Evolutionary conservation across 352 stramenopile species (phyloP).

Genomic region (Phytophthora citrophthora): DNA sequence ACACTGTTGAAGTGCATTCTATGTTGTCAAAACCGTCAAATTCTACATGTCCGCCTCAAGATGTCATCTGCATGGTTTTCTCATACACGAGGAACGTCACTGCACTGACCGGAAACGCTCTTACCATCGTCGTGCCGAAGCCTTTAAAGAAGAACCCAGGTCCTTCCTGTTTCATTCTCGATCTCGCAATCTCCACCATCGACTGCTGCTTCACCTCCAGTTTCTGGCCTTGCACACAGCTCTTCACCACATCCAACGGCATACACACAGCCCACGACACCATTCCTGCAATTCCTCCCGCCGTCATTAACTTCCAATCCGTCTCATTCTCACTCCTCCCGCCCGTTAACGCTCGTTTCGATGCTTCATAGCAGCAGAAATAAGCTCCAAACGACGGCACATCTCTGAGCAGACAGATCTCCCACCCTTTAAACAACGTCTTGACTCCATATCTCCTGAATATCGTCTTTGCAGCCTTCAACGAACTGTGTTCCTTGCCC

Average conservation of each 20-base stretch:
- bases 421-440: conserved; percentile 73
- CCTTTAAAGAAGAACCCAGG: conserved; percentile 80
- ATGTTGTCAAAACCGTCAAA: background rate
- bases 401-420: conserved; percentile 65
- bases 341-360: conserved; percentile 54
- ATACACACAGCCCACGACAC: conserved; percentile 78
- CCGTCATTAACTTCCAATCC: conserved; percentile 63
- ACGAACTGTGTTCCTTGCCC: conserved; percentile 52
- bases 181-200: conserved; percentile 48
- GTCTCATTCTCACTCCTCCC: conserved; percentile 63
- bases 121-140: conserved; percentile 72
- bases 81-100: conserved; percentile 88
- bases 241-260: conserved; percentile 91
- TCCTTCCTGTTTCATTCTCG: conserved; percentile 56
- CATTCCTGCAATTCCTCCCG: conserved; percentile 72
- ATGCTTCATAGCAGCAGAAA: conserved; percentile 80
- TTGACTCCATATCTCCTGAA: conserved; percentile 41
- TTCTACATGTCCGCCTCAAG: conserved; percentile 20
- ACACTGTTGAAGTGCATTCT: too few species aligned
- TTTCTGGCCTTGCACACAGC: conserved; percentile 78
- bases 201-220: conserved; percentile 37
- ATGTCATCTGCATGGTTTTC: conserved; percentile 78
- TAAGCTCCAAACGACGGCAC: conserved; percentile 80
- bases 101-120: conserved; percentile 79
- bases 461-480: conserved; percentile 52